These are phyloP conservation scores for Colletotrichum cordylinicola DNA, from an alignment of 2,329 filamentous ascomycete species.

Conservation along the genomic window DNA sequence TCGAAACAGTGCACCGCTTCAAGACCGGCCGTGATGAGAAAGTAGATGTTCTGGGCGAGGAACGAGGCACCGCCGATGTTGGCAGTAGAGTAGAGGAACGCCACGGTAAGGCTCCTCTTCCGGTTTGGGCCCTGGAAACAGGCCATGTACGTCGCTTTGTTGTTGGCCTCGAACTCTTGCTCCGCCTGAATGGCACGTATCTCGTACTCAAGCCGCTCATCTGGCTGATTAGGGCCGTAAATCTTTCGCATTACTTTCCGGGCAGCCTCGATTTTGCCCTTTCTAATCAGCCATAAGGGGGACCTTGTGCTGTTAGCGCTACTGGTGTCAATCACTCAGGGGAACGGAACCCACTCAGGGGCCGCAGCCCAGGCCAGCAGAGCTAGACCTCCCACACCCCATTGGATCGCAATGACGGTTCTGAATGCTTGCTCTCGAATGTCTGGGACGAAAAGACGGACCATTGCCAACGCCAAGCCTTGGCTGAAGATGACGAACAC, in stretches of 20 bases:
- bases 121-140: not conserved
- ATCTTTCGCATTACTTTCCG: not conserved
- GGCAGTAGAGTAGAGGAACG: not conserved
- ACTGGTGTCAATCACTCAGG: not conserved
- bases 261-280: not conserved
- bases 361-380: not conserved
- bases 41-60: not conserved
- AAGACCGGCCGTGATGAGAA: not conserved
- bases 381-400: not conserved
- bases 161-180: not conserved
- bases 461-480: not conserved
- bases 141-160: not conserved
- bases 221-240: not conserved
- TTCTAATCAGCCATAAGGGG: not conserved
- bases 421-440: not conserved
- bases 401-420: not conserved
- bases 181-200: not conserved
- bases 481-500: not conserved
- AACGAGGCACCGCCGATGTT: not conserved
- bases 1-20: not conserved
- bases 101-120: not conserved
- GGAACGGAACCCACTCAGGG: not conserved
- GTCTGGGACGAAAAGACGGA: not conserved
- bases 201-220: not conserved
- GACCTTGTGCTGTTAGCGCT: not conserved